These are phyloP conservation scores for Alliaria petiolata DNA, from an alignment of 345 rosid species.

Conservation along the genomic window DNA sequence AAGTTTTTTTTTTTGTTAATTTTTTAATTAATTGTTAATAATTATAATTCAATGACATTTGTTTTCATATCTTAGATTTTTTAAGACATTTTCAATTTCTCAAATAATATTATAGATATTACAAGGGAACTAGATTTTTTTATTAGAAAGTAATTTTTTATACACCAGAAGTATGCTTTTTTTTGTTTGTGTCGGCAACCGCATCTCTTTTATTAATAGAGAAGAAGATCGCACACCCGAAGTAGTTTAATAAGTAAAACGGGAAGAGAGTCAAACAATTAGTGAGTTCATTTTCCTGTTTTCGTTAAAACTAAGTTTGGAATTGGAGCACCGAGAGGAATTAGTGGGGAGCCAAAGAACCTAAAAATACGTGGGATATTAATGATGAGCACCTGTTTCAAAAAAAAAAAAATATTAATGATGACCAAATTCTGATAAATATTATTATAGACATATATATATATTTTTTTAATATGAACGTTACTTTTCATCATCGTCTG, in stretches of 20 bases:
- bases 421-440: constrained; percentile 12
- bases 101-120: no score
- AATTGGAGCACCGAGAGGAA: constrained; percentile 16
- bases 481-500: constrained; percentile 22
- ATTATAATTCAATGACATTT: no score
- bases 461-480: not conserved
- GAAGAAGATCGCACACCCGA: no score
- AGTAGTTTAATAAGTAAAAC: not conserved
- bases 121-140: not conserved
- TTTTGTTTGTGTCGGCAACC: no score
- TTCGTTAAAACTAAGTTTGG: constrained; percentile 20
- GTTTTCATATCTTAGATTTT: no score
- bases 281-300: not conserved
- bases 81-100: no score
- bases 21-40: no score
- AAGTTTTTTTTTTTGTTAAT: no score
- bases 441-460: not conserved
- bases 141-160: not conserved
- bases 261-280: not conserved
- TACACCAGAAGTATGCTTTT: not conserved
- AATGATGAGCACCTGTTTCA: no score
- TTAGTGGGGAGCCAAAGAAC: constrained; percentile 22
- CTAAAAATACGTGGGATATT: constrained; percentile 11
- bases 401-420: no score
- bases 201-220: no score